These are phyloP conservation scores for Alternaria sp. DNA, from an alignment of 2,329 filamentous ascomycete genomes.

Conservation along the genomic window DNA sequence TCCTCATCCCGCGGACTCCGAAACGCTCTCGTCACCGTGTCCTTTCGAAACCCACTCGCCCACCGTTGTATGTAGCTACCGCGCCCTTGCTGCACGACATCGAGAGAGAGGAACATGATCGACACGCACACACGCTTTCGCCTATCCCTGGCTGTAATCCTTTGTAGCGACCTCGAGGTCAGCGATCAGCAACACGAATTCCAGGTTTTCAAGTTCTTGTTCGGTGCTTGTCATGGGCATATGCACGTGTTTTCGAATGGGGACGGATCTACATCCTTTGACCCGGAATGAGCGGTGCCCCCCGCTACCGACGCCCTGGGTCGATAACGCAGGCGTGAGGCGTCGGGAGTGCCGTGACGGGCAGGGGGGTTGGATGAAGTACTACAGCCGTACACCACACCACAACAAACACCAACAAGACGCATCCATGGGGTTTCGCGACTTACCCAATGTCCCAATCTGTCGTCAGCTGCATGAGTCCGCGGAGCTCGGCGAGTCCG, in stretches of 20 bases:
- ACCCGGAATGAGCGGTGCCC: neutral
- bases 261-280: neutral
- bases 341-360: neutral
- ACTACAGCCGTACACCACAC: neutral
- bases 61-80: neutral
- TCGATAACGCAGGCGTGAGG: slow-evolving; percentile 18
- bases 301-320: slow-evolving; percentile 10
- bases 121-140: slow-evolving; percentile 3
- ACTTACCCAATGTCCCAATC: neutral
- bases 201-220: neutral
- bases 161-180: neutral
- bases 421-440: neutral
- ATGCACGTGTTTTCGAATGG: slow-evolving; percentile 10
- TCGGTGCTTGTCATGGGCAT: neutral
- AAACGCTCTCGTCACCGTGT: neutral
- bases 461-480: neutral
- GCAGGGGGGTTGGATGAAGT: neutral
- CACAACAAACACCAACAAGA: neutral
- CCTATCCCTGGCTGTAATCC: slow-evolving; percentile 4
- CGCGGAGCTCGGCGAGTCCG: neutral
- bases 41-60: neutral
- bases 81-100: slow-evolving; percentile 1
- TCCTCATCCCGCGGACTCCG: neutral
- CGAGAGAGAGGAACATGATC: neutral
- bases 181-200: neutral